Evolutionary conservation across 1,284 basidiomycete species (phyloP).

Genomic region (Apiotrichum veenhuisii): DNA sequence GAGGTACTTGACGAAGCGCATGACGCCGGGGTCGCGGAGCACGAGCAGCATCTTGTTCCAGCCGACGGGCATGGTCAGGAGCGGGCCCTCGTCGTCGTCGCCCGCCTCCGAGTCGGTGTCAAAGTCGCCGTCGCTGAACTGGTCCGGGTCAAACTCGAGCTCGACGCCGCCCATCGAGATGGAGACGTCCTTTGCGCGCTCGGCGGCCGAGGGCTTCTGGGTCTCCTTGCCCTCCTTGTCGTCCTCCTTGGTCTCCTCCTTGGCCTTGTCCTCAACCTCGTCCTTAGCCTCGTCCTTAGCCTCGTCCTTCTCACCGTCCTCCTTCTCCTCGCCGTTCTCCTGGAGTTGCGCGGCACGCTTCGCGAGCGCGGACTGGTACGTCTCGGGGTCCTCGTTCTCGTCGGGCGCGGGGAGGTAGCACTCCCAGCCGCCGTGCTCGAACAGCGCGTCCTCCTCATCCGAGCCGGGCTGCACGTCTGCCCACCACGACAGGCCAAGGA

Average conservation of each 20-base stretch:
- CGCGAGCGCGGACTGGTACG: conserved; percentile 67
- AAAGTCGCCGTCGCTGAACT: conserved; percentile 49
- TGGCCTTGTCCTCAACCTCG: neutral
- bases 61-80: conserved; percentile 82
- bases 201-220: conserved; percentile 8
- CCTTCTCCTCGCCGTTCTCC: conserved; percentile 9
- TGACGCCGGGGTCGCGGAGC: conserved; percentile 85
- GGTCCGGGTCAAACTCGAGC: conserved; percentile 49
- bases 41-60: conserved; percentile 90
- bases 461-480: conserved; percentile 49
- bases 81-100: conserved; percentile 69
- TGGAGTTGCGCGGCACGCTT: conserved; percentile 36
- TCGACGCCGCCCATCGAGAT: conserved; percentile 42
- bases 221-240: conserved; percentile 12
- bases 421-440: conserved; percentile 90
- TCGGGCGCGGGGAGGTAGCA: conserved; percentile 93
- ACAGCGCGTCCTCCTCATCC: conserved; percentile 49
- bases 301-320: conserved; percentile 7
- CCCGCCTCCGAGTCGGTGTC: conserved; percentile 55
- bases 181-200: conserved; percentile 34
- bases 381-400: conserved; percentile 88
- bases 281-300: neutral
- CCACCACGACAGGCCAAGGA: conserved; percentile 83
- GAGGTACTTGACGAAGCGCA: conserved; percentile 93
- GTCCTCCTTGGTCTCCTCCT: neutral